phyloP scores from a whole-genome alignment of 345 rosid species.

The Gossypium longicalyx region DNA sequence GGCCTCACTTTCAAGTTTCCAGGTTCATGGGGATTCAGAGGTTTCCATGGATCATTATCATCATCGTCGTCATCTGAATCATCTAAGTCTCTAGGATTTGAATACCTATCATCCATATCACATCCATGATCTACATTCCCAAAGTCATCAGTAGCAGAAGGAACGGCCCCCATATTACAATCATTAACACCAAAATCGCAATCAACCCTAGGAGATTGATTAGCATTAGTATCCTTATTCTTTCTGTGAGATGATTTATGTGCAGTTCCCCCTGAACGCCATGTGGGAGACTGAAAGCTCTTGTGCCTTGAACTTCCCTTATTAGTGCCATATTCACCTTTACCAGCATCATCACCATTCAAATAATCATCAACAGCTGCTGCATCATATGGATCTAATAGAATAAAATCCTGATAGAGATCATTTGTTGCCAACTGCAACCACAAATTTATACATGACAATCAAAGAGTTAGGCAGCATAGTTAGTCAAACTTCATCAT shows the following conservation, averaged over 20 bases:
- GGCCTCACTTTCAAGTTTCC: conserved; percentile 88
- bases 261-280: conserved; percentile 58
- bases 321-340: conserved; percentile 37
- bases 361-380: conserved; percentile 52
- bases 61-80: conserved; percentile 56
- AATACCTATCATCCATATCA: conserved; percentile 46
- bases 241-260: conserved; percentile 53
- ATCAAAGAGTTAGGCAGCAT: conserved; percentile 14
- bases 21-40: conserved; percentile 85
- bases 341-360: conserved; percentile 34
- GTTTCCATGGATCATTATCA: conserved; percentile 88
- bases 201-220: conserved; percentile 39
- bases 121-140: conserved; percentile 38
- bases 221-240: conserved; percentile 38
- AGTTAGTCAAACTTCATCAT: conserved; percentile 11
- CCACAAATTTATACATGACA: conserved; percentile 11
- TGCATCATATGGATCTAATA: conserved; percentile 78
- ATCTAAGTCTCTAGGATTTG: conserved; percentile 45
- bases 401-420: conserved; percentile 78
- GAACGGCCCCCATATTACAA: conserved; percentile 28
- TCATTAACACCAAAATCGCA: conserved; percentile 32
- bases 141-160: conserved; percentile 30
- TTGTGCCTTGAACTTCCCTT: conserved; percentile 46
- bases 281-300: conserved; percentile 52
- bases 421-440: conserved; percentile 81